A percentile compares a stretch with the other conserved stretches of the same genome.
Evolutionary conservation across 2,329 filamentous ascomycete genomes (phyloP).

Genomic region (Penicillium occitanis): DNA sequence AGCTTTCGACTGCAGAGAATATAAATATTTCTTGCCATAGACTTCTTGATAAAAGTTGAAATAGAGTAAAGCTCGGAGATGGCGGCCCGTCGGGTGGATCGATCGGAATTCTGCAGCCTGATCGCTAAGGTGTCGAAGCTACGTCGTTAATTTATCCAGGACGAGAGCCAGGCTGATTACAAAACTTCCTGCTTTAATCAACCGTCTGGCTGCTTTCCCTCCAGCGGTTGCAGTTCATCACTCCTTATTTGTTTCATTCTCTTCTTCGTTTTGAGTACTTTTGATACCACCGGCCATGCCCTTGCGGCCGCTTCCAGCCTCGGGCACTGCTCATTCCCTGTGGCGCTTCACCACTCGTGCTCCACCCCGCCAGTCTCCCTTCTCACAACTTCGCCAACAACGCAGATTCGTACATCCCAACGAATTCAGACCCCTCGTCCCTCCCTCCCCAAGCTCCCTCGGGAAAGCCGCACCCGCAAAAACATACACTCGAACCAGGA

Average conservation of each 20-base stretch:
- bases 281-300: conserved; percentile 3
- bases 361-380: conserved; percentile 4
- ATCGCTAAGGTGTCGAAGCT: neutral
- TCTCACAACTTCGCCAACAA: conserved; percentile 20
- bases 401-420: conserved; percentile 36
- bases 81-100: conserved; percentile 2
- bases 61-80: conserved; percentile 1
- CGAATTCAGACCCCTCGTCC: conserved; percentile 65
- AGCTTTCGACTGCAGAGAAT: no score
- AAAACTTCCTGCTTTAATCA: neutral
- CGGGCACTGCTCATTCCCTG: conserved; percentile 11
- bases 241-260: neutral
- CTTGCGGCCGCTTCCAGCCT: conserved; percentile 5
- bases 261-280: neutral
- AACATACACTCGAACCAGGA: conserved; percentile 67
- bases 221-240: conserved; percentile 25
- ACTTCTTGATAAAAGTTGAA: neutral
- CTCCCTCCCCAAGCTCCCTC: conserved; percentile 75
- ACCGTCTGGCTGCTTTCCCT: conserved; percentile 23
- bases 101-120: conserved; percentile 9
- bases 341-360: conserved; percentile 12
- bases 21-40: neutral
- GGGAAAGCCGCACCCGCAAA: conserved; percentile 70
- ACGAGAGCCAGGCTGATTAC: neutral
- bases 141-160: neutral